These are phyloP conservation scores for Tubosaeta sp. DNA, from an alignment of 768 basidiomycete genomes.

Conservation along the genomic window DNA sequence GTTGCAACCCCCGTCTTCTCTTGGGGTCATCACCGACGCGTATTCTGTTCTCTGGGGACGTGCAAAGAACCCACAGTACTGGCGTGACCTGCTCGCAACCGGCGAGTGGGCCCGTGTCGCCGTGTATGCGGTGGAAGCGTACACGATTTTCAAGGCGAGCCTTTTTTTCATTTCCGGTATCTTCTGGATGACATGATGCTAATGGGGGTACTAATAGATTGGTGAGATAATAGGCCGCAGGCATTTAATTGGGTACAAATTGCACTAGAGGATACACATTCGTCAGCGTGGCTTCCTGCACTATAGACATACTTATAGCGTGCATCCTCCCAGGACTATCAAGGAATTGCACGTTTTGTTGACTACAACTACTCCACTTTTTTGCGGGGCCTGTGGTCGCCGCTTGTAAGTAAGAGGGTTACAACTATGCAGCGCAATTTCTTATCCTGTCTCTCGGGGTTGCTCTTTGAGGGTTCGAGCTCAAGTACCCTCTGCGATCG, in stretches of 20 bases:
- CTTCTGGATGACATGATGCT: background rate
- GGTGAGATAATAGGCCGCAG: conserved; percentile 86
- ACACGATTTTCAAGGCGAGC: conserved; percentile 81
- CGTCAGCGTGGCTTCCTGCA: background rate
- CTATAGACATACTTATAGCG: conserved; percentile 10
- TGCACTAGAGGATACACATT: conserved; percentile 40
- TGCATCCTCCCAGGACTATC: background rate
- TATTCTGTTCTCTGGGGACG: conserved; percentile 66
- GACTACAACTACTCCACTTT: background rate
- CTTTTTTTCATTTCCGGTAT: background rate
- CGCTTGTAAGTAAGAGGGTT: background rate
- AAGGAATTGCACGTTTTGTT: background rate
- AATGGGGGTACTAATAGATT: conserved; percentile 42
- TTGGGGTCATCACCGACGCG: conserved; percentile 49
- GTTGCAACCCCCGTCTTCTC: conserved; percentile 55
- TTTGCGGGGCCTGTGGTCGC: background rate
- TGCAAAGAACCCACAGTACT: conserved; percentile 53
- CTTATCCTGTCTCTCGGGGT: too few species aligned
- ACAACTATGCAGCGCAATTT: too few species aligned
- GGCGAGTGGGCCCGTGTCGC: conserved; percentile 69
- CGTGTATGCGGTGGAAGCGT: conserved; percentile 80
- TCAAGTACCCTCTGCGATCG: too few species aligned
- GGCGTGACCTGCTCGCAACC: conserved; percentile 52
- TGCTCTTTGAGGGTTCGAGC: too few species aligned
- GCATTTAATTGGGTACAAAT: conserved; percentile 73